Base-by-base conservation (phyloP, 768 basidiomycete genomes). In the Lactifluus pinguis region DNA sequence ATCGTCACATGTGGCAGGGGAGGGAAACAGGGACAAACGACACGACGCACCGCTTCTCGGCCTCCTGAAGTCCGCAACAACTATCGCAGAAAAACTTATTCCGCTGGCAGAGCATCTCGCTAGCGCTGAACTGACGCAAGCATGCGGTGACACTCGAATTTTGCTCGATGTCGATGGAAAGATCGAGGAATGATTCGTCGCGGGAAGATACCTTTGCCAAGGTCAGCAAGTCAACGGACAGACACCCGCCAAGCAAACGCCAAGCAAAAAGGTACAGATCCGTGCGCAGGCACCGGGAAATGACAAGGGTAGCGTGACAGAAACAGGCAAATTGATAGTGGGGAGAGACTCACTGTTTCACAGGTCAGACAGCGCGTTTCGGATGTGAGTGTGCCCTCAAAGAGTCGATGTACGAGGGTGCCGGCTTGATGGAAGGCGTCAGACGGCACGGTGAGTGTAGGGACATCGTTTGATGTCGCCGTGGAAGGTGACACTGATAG, bases 61-160 rank as follows among this genome's bases (percentile, higher is more conserved):
- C 97, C 73, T 99, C 97, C 69, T 98, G 95, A 30, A 98, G 75
- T 59, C 93, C 94, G 69, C 95, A 95, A 72, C 97, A 99, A 17
- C 87, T 84, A 72, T 99, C 97, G 71, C 97, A 99, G 72, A 92
- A 97, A 71, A 98, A 99, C 75, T 98, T 98, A 79, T 99, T 98
- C 73, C 83, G 89, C 73, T 95, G 92, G 68, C 92, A 95, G 19
- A 99, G 82, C 95, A 98, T 99, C 74, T 99, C 97, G 69, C 89
- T 92, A 44, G 94, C 95, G 69, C 92, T 95, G 72, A 99, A 99
- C 70, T 95, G 92, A 49, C 93, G 83, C 39, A 99, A 82, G 71
- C 97, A 99, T 7, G 95, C 89, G 2, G 95, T 95, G 55, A 99
- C 86, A 64, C 92, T 95, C 3, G 94, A 91, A 73, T 98, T 97